A percentile compares a stretch with the other conserved stretches of the same genome.
These are phyloP conservation scores for Pythium inflatum DNA, from an alignment of 352 stramenopile species.

Conservation along the genomic window DNA sequence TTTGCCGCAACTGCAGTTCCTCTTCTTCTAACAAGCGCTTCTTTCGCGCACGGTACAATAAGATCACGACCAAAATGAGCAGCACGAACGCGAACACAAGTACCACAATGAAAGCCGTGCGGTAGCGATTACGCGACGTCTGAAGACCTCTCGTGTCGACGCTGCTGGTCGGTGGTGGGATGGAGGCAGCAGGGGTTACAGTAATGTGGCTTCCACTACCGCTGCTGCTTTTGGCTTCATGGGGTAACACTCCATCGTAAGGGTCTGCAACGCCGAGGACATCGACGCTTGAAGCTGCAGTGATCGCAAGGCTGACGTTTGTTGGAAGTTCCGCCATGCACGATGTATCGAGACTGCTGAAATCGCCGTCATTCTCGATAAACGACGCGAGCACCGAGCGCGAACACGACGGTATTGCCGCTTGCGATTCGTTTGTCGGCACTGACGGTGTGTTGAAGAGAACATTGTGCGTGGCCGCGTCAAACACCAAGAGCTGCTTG, in stretches of 20 bases:
- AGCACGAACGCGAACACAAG: slow-evolving; percentile 27
- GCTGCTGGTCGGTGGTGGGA: neutral
- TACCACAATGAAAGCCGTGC: slow-evolving; percentile 26
- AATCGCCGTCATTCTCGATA: slow-evolving; percentile 43
- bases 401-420: slow-evolving; percentile 36
- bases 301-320: slow-evolving; percentile 41
- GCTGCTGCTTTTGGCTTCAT: neutral
- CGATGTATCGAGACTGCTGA: slow-evolving; percentile 55
- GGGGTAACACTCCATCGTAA: slow-evolving; percentile 45
- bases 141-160: neutral
- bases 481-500: slow-evolving; percentile 57
- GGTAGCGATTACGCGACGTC: slow-evolving; percentile 20
- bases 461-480: slow-evolving; percentile 47
- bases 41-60: slow-evolving; percentile 24
- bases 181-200: neutral
- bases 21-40: slow-evolving; percentile 22
- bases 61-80: slow-evolving; percentile 8
- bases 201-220: neutral
- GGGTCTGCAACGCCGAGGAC: slow-evolving; percentile 55
- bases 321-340: slow-evolving; percentile 48
- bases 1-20: slow-evolving; percentile 25
- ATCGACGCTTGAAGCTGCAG: slow-evolving; percentile 35
- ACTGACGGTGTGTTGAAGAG: slow-evolving; percentile 34
- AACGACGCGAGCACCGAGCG: slow-evolving; percentile 66
- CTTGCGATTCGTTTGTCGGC: neutral